A percentile compares a stretch with the other conserved stretches of the same genome.
These are phyloP conservation scores for Fusarium fracticaudum DNA, from an alignment of 2,329 filamentous ascomycete species.

Conservation along the genomic window DNA sequence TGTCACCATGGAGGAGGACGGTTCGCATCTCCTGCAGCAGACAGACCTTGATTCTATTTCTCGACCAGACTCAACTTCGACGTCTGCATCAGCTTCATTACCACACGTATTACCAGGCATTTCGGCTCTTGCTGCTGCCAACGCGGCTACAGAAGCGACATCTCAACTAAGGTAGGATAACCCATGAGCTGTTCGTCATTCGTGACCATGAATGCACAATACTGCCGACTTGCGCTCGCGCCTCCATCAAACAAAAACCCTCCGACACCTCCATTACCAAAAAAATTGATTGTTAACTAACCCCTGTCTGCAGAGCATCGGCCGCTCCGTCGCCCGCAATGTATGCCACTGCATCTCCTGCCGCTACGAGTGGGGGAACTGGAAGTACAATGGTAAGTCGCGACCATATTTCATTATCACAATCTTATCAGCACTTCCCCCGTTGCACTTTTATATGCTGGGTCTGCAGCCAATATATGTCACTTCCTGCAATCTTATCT, in stretches of 20 bases:
- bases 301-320: slow-evolving; percentile 29
- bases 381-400: slow-evolving; percentile 54
- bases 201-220: background rate
- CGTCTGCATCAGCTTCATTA: slow-evolving; percentile 52
- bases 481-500: slow-evolving; percentile 24
- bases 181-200: background rate
- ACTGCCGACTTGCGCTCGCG: background rate
- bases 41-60: slow-evolving; percentile 59
- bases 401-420: slow-evolving; percentile 13
- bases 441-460: slow-evolving; percentile 10
- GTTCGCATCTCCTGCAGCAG: slow-evolving; percentile 51
- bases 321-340: slow-evolving; percentile 37
- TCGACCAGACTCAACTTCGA: slow-evolving; percentile 60
- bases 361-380: slow-evolving; percentile 52
- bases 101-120: slow-evolving; percentile 58
- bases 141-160: slow-evolving; percentile 51
- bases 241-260: background rate
- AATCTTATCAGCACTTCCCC: slow-evolving; percentile 6
- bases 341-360: slow-evolving; percentile 49
- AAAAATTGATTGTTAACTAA: slow-evolving; percentile 24
- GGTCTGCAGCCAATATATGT: background rate
- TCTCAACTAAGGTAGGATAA: slow-evolving; percentile 59
- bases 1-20: slow-evolving; percentile 58
- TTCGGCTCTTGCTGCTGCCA: slow-evolving; percentile 55
- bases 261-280: background rate